These are phyloP conservation scores for Fusarium chaquense DNA, from an alignment of 2,329 filamentous ascomycete genomes.

Conservation along the genomic window DNA sequence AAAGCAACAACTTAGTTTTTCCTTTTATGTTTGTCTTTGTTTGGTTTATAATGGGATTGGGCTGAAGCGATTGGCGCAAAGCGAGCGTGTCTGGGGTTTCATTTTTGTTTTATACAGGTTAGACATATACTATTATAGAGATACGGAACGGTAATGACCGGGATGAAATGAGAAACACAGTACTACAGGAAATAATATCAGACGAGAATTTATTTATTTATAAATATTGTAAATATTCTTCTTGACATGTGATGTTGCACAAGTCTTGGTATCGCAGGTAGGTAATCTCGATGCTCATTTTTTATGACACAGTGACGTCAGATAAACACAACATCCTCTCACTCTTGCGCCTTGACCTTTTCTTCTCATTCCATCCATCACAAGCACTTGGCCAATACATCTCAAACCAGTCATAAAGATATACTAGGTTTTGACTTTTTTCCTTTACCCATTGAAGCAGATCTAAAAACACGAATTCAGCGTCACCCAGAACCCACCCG, in stretches of 20 bases:
- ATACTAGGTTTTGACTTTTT: neutral
- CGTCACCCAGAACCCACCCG: neutral
- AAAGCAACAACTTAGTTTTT: constrained; percentile 9
- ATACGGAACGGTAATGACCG: constrained; percentile 23
- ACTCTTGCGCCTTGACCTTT: constrained; percentile 2
- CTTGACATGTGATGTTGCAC: neutral
- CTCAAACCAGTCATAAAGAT: constrained; percentile 9
- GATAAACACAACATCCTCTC: neutral
- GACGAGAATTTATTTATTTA: neutral
- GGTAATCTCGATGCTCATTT: constrained; percentile 17
- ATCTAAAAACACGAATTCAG: neutral
- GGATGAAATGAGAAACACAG: constrained; percentile 23
- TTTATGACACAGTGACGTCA: constrained; percentile 36
- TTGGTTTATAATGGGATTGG: constrained; percentile 2
- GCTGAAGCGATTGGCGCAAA: constrained; percentile 31
- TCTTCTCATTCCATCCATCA: neutral
- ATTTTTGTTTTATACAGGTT: neutral
- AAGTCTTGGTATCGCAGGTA: neutral
- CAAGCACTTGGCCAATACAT: neutral
- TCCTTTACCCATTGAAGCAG: neutral
- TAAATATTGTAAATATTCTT: neutral
- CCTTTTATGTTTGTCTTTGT: constrained; percentile 1
- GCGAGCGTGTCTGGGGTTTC: constrained; percentile 32
- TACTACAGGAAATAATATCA: neutral
- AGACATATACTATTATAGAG: constrained; percentile 14